Percentiles rank a stretch among this genome's conserved stretches.
phyloP scores from a whole-genome alignment of 2,329 filamentous ascomycete species.

The Sordariomycetes sp. region DNA sequence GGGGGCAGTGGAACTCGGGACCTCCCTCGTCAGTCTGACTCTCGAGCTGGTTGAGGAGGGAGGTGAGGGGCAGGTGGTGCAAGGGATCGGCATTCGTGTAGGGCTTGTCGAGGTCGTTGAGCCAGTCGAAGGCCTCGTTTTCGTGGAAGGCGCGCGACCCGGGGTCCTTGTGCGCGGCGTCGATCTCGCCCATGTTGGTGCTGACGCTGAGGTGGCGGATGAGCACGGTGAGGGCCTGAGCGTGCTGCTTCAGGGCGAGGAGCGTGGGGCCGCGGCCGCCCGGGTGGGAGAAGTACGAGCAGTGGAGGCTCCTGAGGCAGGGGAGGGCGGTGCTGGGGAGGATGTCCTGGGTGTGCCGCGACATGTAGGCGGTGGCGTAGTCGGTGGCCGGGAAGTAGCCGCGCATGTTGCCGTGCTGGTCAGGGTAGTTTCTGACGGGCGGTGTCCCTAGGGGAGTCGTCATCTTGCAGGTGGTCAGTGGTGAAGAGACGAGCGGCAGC shows the following conservation, averaged over 20 bases:
- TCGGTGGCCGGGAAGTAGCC: conserved; percentile 13
- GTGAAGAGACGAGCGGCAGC: neutral
- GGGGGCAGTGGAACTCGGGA: conserved; percentile 33
- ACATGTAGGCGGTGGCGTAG: conserved; percentile 17
- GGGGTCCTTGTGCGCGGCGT: conserved; percentile 10
- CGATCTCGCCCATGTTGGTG: conserved; percentile 16
- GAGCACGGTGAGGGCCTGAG: conserved; percentile 43
- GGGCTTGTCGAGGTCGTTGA: conserved; percentile 35
- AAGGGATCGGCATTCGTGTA: conserved; percentile 37
- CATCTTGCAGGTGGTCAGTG: neutral
- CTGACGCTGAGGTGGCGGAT: conserved; percentile 36
- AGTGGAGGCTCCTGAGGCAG: conserved; percentile 36
- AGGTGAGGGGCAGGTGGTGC: conserved; percentile 35
- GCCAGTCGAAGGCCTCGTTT: conserved; percentile 45
- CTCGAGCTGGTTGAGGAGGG: conserved; percentile 33
- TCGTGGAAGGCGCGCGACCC: conserved; percentile 19
- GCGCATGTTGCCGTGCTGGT: neutral
- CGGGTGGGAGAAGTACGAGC: conserved; percentile 43
- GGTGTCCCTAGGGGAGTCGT: neutral
- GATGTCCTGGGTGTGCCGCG: conserved; percentile 12
- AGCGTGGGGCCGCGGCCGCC: conserved; percentile 38
- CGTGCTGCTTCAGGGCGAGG: conserved; percentile 48
- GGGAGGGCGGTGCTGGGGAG: conserved; percentile 11
- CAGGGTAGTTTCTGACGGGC: neutral
- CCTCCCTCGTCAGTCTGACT: conserved; percentile 27